Evolutionary conservation across 1,284 basidiomycete genomes (phyloP).

Genomic region (Vanrija sp.): DNA sequence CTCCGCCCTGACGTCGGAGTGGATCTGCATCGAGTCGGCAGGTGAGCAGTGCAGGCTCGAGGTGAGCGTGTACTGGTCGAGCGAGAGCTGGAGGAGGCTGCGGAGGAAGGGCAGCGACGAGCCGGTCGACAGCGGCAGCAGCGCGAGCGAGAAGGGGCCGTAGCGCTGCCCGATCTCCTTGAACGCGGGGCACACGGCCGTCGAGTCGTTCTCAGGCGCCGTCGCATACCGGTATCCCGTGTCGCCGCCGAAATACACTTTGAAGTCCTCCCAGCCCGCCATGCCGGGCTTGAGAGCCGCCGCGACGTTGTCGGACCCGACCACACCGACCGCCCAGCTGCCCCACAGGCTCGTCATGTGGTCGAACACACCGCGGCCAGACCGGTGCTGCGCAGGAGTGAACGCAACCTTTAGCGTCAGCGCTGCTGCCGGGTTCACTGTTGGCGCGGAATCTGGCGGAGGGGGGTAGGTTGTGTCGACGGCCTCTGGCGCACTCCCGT

Average conservation of each 20-base stretch:
- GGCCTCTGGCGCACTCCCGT: background rate
- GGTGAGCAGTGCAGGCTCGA: conserved; percentile 46
- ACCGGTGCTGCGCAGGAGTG: conserved; percentile 48
- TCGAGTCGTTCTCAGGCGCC: conserved; percentile 35
- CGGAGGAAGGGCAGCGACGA: conserved; percentile 47
- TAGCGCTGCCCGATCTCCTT: conserved; percentile 43
- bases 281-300: conserved; percentile 25
- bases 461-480: background rate
- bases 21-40: conserved; percentile 44
- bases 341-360: conserved; percentile 49
- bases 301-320: conserved; percentile 21
- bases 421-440: conserved; percentile 8
- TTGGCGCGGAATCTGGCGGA: background rate
- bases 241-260: conserved; percentile 48
- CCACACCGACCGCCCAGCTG: conserved; percentile 46
- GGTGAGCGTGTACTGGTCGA: conserved; percentile 49
- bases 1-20: conserved; percentile 29
- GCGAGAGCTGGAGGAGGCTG: conserved; percentile 40
- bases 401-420: conserved; percentile 43
- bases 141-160: conserved; percentile 38
- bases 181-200: conserved; percentile 46
- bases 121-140: conserved; percentile 46
- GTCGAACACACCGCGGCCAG: conserved; percentile 43
- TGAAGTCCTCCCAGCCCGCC: conserved; percentile 38
- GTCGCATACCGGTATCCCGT: conserved; percentile 49